These are phyloP conservation scores for Penicillium sp. DNA, from an alignment of 2,329 filamentous ascomycete species.

Conservation along the genomic window DNA sequence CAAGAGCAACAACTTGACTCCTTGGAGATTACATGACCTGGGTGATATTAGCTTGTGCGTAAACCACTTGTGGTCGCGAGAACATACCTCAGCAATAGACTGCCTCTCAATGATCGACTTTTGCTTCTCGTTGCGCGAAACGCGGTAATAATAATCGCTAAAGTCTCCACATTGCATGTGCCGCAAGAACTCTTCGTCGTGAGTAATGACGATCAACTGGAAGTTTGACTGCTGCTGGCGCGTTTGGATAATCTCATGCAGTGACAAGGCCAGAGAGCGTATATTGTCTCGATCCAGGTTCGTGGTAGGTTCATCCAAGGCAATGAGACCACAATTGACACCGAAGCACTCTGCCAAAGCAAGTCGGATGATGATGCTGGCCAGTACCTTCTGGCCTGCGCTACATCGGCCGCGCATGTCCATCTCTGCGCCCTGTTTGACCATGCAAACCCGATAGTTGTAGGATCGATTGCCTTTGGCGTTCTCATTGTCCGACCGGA, in stretches of 20 bases:
- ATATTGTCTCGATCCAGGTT: constrained; percentile 97
- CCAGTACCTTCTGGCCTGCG: constrained; percentile 92
- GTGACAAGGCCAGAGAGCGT: constrained; percentile 71
- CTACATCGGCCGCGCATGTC: constrained; percentile 98
- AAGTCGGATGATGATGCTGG: constrained; percentile 93
- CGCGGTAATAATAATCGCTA: constrained; percentile 83
- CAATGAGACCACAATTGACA: constrained; percentile 90
- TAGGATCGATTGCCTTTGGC: constrained; percentile 71
- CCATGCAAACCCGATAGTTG: constrained; percentile 97
- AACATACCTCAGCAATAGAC: constrained; percentile 46
- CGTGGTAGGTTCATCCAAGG: constrained; percentile 94
- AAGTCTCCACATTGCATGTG: constrained; percentile 94
- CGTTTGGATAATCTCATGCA: constrained; percentile 80
- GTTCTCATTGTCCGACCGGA: constrained; percentile 82
- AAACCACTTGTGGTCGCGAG: not conserved
- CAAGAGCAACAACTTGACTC: not conserved
- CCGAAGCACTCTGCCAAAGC: constrained; percentile 96
- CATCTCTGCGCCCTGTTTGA: constrained; percentile 96
- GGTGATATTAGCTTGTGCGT: constrained; percentile 7
- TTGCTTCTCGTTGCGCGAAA: constrained; percentile 74
- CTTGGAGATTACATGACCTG: constrained; percentile 18
- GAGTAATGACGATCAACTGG: constrained; percentile 96
- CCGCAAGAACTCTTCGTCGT: constrained; percentile 92
- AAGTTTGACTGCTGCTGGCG: constrained; percentile 87
- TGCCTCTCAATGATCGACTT: constrained; percentile 76